These are phyloP conservation scores for Moesziomyces aphidis DNA, from an alignment of 1,284 basidiomycete genomes.

Conservation along the genomic window DNA sequence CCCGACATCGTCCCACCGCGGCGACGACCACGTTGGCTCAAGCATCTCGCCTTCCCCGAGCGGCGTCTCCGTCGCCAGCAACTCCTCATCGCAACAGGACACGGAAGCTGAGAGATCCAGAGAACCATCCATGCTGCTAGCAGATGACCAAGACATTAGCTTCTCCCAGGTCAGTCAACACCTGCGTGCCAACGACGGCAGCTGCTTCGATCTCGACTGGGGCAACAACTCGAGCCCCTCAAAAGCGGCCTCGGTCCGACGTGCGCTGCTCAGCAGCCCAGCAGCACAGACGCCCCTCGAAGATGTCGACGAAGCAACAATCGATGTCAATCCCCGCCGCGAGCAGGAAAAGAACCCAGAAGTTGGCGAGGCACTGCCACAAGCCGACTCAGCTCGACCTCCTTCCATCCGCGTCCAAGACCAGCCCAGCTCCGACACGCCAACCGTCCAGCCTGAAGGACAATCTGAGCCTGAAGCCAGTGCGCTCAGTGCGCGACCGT, in stretches of 20 bases:
- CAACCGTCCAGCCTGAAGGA: neutral
- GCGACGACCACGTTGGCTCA: neutral
- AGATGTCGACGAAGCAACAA: constrained; percentile 11
- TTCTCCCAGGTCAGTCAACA: constrained; percentile 29
- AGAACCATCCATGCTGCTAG: constrained; percentile 47
- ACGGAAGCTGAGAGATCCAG: constrained; percentile 31
- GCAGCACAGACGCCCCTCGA: neutral
- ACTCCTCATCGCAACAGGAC: constrained; percentile 11
- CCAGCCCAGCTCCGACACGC: neutral
- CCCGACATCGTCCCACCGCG: constrained; percentile 15
- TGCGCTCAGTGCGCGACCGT: neutral
- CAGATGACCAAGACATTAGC: constrained; percentile 27
- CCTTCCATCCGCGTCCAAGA: constrained; percentile 17
- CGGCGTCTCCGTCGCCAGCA: constrained; percentile 13
- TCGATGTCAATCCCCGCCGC: constrained; percentile 15
- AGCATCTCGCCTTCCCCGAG: constrained; percentile 21
- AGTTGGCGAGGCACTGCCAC: neutral
- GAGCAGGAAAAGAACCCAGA: neutral
- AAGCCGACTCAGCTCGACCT: constrained; percentile 2
- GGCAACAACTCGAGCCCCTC: constrained; percentile 20
- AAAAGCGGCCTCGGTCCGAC: constrained; percentile 10
- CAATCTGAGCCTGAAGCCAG: neutral
- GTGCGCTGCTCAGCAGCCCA: neutral
- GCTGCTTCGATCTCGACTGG: constrained; percentile 51
- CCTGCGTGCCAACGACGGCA: constrained; percentile 49